phyloP scores from a whole-genome alignment of 176 grass and related monocot species.

The Juncus effusus region DNA sequence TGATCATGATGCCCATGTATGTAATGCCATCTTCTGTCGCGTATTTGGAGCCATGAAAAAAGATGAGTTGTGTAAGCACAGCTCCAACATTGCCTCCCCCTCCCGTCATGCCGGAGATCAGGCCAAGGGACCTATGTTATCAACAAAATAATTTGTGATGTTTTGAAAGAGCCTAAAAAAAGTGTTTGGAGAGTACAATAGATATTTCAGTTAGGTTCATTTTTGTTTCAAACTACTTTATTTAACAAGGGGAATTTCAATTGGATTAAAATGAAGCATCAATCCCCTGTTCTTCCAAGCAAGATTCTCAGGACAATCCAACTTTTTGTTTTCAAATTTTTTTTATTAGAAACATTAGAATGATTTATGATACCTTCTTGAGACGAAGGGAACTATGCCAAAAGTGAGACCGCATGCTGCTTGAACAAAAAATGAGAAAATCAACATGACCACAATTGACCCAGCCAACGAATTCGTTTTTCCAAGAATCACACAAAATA shows the following conservation, averaged over 20 bases:
- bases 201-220: no score
- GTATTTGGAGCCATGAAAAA: conserved; percentile 71
- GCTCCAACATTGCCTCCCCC: conserved; percentile 78
- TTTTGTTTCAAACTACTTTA: no score
- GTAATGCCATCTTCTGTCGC: conserved; percentile 72
- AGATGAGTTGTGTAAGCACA: conserved; percentile 82
- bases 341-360: no score
- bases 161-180: no score
- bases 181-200: no score
- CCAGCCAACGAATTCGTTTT: conserved; percentile 35
- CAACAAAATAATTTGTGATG: background rate
- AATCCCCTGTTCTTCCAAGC: no score
- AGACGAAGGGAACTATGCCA: conserved; percentile 82
- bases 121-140: conserved; percentile 51
- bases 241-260: no score
- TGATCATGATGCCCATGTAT: conserved; percentile 93
- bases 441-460: conserved; percentile 62
- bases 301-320: no score
- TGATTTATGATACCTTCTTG: conserved; percentile 32
- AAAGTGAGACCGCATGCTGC: conserved; percentile 81
- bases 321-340: no score
- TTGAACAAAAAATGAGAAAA: conserved; percentile 90
- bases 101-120: conserved; percentile 89
- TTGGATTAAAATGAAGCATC: no score
- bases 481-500: conserved; percentile 60